A percentile compares a stretch with the other conserved stretches of the same genome.
Conservation (phyloP, 495 filamentous ascomycete species). For the Aspergillus ostianus region DNA sequence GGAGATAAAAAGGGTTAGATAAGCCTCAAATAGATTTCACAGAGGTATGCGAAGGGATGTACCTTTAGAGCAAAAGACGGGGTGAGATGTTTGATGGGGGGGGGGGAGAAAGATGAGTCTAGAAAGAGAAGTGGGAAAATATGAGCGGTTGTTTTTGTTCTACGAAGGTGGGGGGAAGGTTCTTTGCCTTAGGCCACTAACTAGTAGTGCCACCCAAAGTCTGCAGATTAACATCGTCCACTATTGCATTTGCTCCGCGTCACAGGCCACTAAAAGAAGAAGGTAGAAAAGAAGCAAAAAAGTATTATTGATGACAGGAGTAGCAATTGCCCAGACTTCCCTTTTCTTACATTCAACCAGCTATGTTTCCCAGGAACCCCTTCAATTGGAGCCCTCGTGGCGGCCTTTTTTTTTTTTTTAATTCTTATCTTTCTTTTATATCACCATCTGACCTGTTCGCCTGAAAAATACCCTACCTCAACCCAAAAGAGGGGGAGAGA, state of each 20-base stretch:
- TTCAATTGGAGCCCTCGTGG: too few relatives aligned
- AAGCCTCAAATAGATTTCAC: neutral
- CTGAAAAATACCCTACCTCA: neutral
- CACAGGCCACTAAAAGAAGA: too few relatives aligned
- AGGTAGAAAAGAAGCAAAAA: too few relatives aligned
- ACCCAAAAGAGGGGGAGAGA: neutral
- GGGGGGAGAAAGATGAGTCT: slow-evolving; percentile 11
- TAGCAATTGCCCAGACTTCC: neutral
- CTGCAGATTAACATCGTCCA: neutral
- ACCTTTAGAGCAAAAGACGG: slow-evolving; percentile 19
- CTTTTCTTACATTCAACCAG: too few relatives aligned
- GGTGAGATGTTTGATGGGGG: slow-evolving; percentile 9
- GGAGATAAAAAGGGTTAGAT: neutral
- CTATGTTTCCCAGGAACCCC: too few relatives aligned
- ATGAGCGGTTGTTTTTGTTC: slow-evolving; percentile 24
- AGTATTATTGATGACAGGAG: too few relatives aligned
- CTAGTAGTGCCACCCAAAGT: slow-evolving; percentile 13
- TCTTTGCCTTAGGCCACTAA: slow-evolving; percentile 13
- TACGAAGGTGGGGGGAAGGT: slow-evolving; percentile 23
- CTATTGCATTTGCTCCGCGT: too few relatives aligned
- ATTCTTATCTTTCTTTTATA: neutral
- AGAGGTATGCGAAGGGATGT: neutral
- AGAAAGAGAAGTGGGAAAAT: slow-evolving; percentile 24
- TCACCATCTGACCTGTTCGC: neutral
- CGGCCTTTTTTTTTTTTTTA: neutral